Conservation (phyloP, 73 alveolate species). For the Tetrahymena borealis region DNA sequence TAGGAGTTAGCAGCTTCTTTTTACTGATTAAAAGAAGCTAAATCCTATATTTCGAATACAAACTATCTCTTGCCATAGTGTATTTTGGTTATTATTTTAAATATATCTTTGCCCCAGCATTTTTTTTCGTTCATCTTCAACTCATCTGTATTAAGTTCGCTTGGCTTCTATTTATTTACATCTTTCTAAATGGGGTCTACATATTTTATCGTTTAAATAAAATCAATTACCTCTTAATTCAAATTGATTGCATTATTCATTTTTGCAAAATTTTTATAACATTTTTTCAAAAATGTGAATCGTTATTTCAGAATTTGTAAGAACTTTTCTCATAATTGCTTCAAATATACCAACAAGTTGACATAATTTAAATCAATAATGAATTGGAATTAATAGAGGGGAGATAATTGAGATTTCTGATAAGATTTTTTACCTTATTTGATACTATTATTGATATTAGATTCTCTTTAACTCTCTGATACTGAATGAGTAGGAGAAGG, state of each 20-base stretch:
- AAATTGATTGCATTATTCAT: not conserved
- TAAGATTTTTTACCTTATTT: not conserved
- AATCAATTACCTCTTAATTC: not conserved
- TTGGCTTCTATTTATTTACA: not conserved
- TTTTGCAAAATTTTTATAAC: not conserved
- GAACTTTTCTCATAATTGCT: too few relatives aligned
- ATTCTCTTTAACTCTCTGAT: not conserved
- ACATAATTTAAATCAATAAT: not conserved
- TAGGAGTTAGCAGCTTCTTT: not conserved
- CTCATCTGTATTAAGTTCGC: not conserved
- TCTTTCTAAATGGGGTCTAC: too few relatives aligned
- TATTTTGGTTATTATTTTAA: not conserved
- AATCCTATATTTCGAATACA: not conserved
- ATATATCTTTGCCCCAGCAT: not conserved
- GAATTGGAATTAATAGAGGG: not conserved
- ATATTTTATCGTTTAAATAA: not conserved
- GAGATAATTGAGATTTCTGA: not conserved
- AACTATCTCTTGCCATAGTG: not conserved
- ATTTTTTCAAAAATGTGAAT: not conserved
- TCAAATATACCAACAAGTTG: too few relatives aligned
- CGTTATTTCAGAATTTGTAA: too few relatives aligned
- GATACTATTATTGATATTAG: not conserved
- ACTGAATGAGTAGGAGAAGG: constrained; percentile 3
- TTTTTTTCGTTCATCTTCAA: not conserved
- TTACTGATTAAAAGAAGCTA: not conserved